Evolutionary conservation across 495 filamentous ascomycete species (phyloP), one percentile per base, ranked within the genome.

Genomic region (Penicillium bialowiezense): DNA sequence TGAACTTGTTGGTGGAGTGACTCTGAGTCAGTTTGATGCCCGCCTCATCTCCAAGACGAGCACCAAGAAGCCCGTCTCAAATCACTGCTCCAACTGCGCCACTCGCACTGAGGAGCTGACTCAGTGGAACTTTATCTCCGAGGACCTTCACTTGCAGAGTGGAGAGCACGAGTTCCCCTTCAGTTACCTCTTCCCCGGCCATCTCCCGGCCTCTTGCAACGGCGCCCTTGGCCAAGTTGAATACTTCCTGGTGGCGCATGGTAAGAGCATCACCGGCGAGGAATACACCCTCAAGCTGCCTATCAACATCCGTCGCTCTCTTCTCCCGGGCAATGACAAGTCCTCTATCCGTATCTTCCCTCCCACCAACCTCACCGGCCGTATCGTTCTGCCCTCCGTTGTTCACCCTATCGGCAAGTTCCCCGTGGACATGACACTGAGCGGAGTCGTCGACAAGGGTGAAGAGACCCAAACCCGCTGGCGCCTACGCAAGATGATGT

Each of bases 331-430:
- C 47, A 84, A 88, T 62, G 82, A 86, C 54, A 83, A 83, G 59
- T 72, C 75, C 48, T 91, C 87, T 14, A 81, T 95, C 40, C 91
- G 93, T 56, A 86, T 97, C 52, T 99, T 99, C 71, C 93, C 93
- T 28, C 93, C 93, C 0, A 99, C 93, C 48, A 91, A 91, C 63
- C 83, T 99, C 49, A 89, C 87, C 40, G 88, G 89, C 32, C 83
- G 81, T 56, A 83, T 93, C 55, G 79, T 88, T 44, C 83, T 93
- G 29, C 85, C 90, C 8, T 79, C 87, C 15, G 79, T 95, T 42
- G 83, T 97, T 35, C 84, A 97, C 70, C 91, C 93, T 10, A 89
- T 93, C 39, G 89, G 89, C 61, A 84, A 81, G 50, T 90, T 95
- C 64, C 87, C 75, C 2, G 76, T 97, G 20, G 74, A 83, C 21